These are phyloP conservation scores for Colletotrichum neosansevieriae DNA, from an alignment of 2,329 filamentous ascomycete genomes.

Conservation along the genomic window DNA sequence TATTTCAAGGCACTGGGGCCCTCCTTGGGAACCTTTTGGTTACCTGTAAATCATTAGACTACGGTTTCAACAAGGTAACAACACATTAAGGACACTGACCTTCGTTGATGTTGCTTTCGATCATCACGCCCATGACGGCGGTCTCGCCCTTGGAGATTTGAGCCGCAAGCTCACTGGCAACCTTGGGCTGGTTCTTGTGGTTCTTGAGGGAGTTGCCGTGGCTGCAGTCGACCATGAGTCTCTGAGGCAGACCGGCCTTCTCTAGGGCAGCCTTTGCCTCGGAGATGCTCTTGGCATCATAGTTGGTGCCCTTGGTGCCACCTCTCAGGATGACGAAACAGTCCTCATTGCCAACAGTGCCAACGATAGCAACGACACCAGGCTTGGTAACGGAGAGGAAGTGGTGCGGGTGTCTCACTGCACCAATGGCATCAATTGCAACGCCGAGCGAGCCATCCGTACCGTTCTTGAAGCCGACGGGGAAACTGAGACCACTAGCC, in stretches of 20 bases:
- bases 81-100: constrained; percentile 62
- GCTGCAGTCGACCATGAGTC: constrained; percentile 98
- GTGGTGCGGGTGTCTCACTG: constrained; percentile 91
- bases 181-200: constrained; percentile 97
- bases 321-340: constrained; percentile 97
- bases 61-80: neutral
- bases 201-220: constrained; percentile 97
- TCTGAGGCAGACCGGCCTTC: constrained; percentile 78
- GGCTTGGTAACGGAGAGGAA: constrained; percentile 98
- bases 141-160: constrained; percentile 89
- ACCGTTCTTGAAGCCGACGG: constrained; percentile 99
- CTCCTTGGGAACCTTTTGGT: constrained; percentile 90
- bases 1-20: constrained; percentile 89
- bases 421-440: constrained; percentile 94
- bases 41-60: constrained; percentile 65
- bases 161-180: constrained; percentile 82
- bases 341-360: constrained; percentile 94
- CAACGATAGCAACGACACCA: constrained; percentile 93
- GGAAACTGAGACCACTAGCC: constrained; percentile 94
- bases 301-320: constrained; percentile 94
- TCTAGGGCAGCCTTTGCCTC: constrained; percentile 84
- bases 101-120: constrained; percentile 97
- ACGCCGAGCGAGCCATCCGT: constrained; percentile 92
- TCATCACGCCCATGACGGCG: constrained; percentile 97
- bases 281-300: constrained; percentile 84